Evolutionary conservation across 2,329 filamentous ascomycete genomes (phyloP).

Genomic region (Colletotrichum simmondsii): DNA sequence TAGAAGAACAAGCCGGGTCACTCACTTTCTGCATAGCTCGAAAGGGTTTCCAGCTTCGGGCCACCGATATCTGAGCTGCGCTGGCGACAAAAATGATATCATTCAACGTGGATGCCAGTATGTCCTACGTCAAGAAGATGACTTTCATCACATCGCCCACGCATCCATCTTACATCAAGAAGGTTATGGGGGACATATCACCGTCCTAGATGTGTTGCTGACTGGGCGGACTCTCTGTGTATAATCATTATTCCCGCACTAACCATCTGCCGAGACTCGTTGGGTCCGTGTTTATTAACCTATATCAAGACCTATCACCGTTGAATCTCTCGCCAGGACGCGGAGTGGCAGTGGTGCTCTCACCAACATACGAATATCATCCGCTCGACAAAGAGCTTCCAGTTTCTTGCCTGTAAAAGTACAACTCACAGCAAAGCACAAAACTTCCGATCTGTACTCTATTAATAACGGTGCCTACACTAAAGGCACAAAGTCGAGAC

Average conservation of each 20-base stretch:
- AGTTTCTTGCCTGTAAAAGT: neutral
- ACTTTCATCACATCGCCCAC: neutral
- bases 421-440: neutral
- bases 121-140: neutral
- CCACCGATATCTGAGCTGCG: neutral
- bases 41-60: neutral
- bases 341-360: neutral
- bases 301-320: neutral
- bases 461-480: slow-evolving; percentile 27
- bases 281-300: neutral
- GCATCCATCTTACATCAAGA: neutral
- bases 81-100: neutral
- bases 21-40: neutral
- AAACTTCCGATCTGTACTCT: slow-evolving; percentile 31
- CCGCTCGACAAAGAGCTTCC: neutral
- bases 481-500: slow-evolving; percentile 21
- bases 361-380: neutral
- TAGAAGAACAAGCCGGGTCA: neutral
- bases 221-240: too few species aligned
- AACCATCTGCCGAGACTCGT: neutral
- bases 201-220: neutral
- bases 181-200: neutral
- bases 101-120: neutral
- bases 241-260: neutral
- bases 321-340: neutral